These are phyloP conservation scores for Chaetomium strumarium DNA, from an alignment of 2,329 filamentous ascomycete species.

Conservation along the genomic window DNA sequence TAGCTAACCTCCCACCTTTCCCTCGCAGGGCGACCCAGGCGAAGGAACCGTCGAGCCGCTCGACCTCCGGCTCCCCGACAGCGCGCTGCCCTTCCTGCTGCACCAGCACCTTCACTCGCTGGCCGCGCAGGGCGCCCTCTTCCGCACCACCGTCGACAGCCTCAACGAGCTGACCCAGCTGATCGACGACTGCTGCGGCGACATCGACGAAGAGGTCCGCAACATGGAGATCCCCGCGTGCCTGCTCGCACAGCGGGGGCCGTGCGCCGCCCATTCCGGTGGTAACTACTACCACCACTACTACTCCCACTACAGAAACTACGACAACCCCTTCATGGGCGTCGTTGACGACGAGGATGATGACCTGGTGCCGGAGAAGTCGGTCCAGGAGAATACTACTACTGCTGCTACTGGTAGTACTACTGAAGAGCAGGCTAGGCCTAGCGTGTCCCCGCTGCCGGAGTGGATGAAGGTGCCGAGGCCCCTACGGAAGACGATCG, in stretches of 20 bases:
- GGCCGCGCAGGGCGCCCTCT: background rate
- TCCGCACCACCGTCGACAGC: background rate
- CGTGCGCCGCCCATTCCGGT: too few relatives aligned
- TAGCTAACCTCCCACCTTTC: background rate
- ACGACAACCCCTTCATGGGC: background rate
- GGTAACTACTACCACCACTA: too few relatives aligned
- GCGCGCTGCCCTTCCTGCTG: background rate
- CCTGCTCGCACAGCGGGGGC: too few relatives aligned
- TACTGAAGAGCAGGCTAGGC: too few relatives aligned
- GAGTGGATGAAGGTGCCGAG: background rate
- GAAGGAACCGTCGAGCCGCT: background rate
- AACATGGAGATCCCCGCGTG: too few relatives aligned
- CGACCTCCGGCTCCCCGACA: background rate
- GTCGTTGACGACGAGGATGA: too few relatives aligned
- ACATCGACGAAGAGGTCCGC: background rate
- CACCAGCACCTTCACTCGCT: background rate
- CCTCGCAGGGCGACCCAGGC: background rate
- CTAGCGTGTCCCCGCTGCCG: background rate
- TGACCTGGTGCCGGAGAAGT: too few relatives aligned
- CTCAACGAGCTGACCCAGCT: background rate
- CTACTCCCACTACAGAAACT: too few relatives aligned
- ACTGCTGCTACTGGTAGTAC: too few relatives aligned
- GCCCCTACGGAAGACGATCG: background rate
- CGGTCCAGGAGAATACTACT: too few relatives aligned
- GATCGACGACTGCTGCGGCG: background rate